Evolutionary conservation across 495 filamentous ascomycete genomes (phyloP), one percentile per base, ranked within the genome.

Genomic region (Cercophora newfieldiana): DNA sequence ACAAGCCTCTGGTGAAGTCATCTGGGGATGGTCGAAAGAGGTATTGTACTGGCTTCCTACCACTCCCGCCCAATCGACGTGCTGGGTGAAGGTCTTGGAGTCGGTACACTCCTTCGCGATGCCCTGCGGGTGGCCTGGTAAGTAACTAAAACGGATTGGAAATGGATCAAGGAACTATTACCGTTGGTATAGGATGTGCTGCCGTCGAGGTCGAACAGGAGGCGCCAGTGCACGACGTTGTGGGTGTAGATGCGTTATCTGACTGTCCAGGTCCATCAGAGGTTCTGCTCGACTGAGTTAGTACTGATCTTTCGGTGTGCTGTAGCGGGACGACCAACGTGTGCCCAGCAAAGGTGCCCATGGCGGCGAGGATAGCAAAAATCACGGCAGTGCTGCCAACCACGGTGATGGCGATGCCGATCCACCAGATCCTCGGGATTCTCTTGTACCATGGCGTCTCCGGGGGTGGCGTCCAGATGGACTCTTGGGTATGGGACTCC

Each of bases 361-460:
- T 67, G 56, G 69, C 73, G 30, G 69, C 73, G 12, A 75, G 67
- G 24, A 75, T 73, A 12, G 73, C 73, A 37, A 75, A 25, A 18
- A 75, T 14, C 31, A 75, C 71, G 18, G 30, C 73, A 1, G 51
- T 56, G 26, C 67, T 65, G 49, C 73, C 73, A 16, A 73, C n/a
- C n/a, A 65, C 30, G 25, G 55, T 63, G 22, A 75, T 48, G 29
- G 21, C 31, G 29, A 59, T 59, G 50, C 63, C 59, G 5, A 70
- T 48, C 71, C 71, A 73, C 49, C 58, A 64, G 30, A 58, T 21
- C 4, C 29, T 67, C 24, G 63, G 62, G 29, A 72, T 59, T n/a
- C 33, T 55, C 30, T 61, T 69, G 68, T 75, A 73, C 73, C 73
- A 75, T 1, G 71, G 69, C 31, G 22, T 24, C 49, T 66, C 61